phyloP scores from a whole-genome alignment of 164 flowering plant species.

The Kingdonia uniflora region DNA sequence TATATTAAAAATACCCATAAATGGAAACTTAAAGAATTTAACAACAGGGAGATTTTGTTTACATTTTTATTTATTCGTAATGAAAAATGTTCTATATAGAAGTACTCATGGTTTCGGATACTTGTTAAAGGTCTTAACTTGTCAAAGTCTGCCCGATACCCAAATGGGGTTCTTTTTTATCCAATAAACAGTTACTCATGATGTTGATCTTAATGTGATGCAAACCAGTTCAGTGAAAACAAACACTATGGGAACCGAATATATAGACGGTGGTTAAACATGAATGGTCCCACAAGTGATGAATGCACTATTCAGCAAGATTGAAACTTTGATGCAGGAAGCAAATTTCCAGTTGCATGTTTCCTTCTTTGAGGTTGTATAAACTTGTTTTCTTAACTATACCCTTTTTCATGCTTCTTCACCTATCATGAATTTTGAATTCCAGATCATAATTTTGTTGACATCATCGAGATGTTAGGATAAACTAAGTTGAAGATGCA shows the following conservation, averaged over 20 bases:
- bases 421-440: too few relatives aligned
- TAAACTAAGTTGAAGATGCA: too few relatives aligned
- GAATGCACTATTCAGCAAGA: conserved; percentile 76
- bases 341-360: conserved; percentile 89
- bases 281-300: conserved; percentile 86
- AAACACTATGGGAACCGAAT: conserved; percentile 95
- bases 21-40: conserved; percentile 88
- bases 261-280: conserved; percentile 57
- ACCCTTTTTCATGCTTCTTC: too few relatives aligned
- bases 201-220: conserved; percentile 19
- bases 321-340: conserved; percentile 59
- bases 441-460: too few relatives aligned
- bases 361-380: conserved; percentile 89
- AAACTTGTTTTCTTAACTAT: background rate
- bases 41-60: conserved; percentile 56
- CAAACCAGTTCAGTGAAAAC: conserved; percentile 99
- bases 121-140: too few relatives aligned
- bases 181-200: too few relatives aligned
- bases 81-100: too few relatives aligned
- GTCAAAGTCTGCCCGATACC: too few relatives aligned
- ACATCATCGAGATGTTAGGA: too few relatives aligned
- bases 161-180: too few relatives aligned
- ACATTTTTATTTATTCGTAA: too few relatives aligned
- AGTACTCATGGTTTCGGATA: too few relatives aligned
- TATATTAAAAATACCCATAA: conserved; percentile 51